phyloP scores from a whole-genome alignment of 768 basidiomycete species.

The Lentinus brumalis region DNA sequence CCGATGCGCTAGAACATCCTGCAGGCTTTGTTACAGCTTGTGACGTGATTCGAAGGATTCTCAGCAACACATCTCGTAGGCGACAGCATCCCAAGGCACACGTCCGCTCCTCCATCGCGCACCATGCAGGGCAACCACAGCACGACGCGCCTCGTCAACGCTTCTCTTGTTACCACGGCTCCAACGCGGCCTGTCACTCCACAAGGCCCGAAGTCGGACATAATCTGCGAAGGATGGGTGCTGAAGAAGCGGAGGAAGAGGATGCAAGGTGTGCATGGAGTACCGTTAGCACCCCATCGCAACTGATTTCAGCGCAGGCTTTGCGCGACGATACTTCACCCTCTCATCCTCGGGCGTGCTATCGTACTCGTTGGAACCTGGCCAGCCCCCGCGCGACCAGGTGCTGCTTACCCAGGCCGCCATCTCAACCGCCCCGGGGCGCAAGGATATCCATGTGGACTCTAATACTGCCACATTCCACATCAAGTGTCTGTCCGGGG shows the following conservation, averaged over 20 bases:
- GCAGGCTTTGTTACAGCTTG: not conserved
- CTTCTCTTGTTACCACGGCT: conserved; percentile 14
- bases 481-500: conserved; percentile 70
- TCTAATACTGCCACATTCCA: conserved; percentile 78
- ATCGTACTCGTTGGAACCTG: conserved; percentile 73
- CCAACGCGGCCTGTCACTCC: conserved; percentile 17
- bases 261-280: conserved; percentile 69
- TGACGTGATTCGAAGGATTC: conserved; percentile 3
- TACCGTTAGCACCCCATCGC: not conserved
- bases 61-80: not conserved
- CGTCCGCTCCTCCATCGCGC: not conserved
- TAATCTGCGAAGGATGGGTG: conserved; percentile 74
- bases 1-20: conserved; percentile 11
- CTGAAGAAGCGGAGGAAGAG: conserved; percentile 86
- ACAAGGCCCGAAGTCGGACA: conserved; percentile 8
- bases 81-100: not conserved
- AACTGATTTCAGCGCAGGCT: conserved; percentile 48
- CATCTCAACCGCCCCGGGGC: conserved; percentile 72
- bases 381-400: conserved; percentile 71
- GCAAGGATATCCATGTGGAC: conserved; percentile 82
- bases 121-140: conserved; percentile 3
- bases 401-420: conserved; percentile 65
- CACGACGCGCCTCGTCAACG: conserved; percentile 13
- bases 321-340: conserved; percentile 82
- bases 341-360: conserved; percentile 69